A percentile compares a stretch with the other conserved stretches of the same genome.
phyloP scores from a whole-genome alignment of 2,329 filamentous ascomycete genomes.

The Grosmannia serpens region DNA sequence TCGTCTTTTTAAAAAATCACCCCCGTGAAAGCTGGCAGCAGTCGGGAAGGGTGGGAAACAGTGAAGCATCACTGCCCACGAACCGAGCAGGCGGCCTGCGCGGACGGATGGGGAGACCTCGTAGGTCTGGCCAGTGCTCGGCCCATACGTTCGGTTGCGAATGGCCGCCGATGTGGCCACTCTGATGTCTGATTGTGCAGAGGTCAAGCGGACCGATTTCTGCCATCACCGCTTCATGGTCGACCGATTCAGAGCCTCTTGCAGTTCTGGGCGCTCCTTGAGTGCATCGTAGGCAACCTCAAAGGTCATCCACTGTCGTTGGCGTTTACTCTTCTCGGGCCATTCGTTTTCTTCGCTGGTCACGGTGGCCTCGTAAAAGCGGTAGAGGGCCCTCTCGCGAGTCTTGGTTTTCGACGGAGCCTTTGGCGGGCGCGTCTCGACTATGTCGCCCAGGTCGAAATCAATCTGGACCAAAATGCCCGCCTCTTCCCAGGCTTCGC shows the following conservation, averaged over 20 bases:
- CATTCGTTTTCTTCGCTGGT: slow-evolving; percentile 74
- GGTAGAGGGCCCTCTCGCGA: slow-evolving; percentile 52
- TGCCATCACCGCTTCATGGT: slow-evolving; percentile 44
- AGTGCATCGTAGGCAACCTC: slow-evolving; percentile 69
- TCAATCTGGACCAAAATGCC: slow-evolving; percentile 79
- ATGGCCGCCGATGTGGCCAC: neutral
- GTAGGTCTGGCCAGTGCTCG: neutral
- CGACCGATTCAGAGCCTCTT: slow-evolving; percentile 76
- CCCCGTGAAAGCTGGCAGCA: neutral
- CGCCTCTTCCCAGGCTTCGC: slow-evolving; percentile 97
- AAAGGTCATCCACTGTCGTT: slow-evolving; percentile 82
- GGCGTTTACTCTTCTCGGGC: slow-evolving; percentile 89
- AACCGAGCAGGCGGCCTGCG: neutral
- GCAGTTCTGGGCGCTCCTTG: slow-evolving; percentile 68
- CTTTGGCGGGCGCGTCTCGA: slow-evolving; percentile 74
- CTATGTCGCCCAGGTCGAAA: slow-evolving; percentile 75
- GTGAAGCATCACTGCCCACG: neutral
- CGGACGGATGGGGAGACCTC: neutral
- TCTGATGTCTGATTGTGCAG: neutral
- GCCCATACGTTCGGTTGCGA: neutral
- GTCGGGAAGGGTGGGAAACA: neutral
- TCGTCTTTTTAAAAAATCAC: neutral
- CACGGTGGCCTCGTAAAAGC: slow-evolving; percentile 83
- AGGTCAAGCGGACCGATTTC: neutral
- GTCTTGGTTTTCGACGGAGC: slow-evolving; percentile 40